These are phyloP conservation scores for Ceratobasidium sp. DNA, from an alignment of 1,284 basidiomycete genomes.

Conservation along the genomic window DNA sequence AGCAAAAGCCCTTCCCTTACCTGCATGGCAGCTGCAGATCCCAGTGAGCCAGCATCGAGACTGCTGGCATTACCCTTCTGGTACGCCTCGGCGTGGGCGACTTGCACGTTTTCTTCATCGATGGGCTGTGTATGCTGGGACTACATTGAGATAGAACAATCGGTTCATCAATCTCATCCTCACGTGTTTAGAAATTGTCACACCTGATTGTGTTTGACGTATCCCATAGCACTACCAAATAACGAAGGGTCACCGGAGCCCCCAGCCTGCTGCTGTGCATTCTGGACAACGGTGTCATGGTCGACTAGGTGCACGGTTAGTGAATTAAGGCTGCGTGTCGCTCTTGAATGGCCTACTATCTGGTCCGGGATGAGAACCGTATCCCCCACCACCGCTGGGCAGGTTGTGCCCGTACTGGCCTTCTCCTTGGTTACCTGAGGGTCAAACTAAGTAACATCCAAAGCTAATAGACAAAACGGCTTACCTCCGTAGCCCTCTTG, in stretches of 20 bases:
- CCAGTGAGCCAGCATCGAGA: constrained; percentile 71
- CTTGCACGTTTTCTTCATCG: constrained; percentile 73
- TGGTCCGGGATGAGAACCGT: constrained; percentile 30
- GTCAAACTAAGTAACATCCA: too few species aligned
- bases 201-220: constrained; percentile 67
- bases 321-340: constrained; percentile 15
- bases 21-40: constrained; percentile 82
- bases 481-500: constrained; percentile 46
- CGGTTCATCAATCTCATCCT: too few species aligned
- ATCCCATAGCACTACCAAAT: constrained; percentile 67
- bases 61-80: constrained; percentile 63
- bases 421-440: constrained; percentile 18
- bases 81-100: constrained; percentile 71
- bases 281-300: constrained; percentile 68
- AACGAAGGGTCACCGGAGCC: constrained; percentile 67
- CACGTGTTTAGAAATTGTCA: constrained; percentile 40
- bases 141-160: neutral
- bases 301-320: constrained; percentile 62
- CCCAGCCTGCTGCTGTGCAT: constrained; percentile 61
- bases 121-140: constrained; percentile 60
- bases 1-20: constrained; percentile 56
- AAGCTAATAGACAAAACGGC: neutral
- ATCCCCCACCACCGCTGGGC: constrained; percentile 27
- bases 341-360: constrained; percentile 3
- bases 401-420: constrained; percentile 38